Evolutionary conservation across 2,329 filamentous ascomycete genomes (phyloP), one percentile per base, ranked within the genome.

Genomic region (Trichoderma lentiforme): DNA sequence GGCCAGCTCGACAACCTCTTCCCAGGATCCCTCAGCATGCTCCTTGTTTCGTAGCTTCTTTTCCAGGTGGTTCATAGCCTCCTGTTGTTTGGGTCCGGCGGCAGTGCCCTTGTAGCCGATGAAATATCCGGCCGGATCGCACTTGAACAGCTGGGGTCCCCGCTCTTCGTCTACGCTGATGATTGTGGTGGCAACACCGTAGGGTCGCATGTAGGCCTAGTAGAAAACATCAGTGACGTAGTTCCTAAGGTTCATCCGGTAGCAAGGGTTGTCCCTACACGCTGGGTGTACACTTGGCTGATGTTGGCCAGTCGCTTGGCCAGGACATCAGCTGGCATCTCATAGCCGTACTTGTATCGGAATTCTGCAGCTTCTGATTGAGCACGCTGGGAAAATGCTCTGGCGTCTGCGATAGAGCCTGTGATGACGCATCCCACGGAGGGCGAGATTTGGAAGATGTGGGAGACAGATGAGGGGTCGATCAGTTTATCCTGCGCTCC

Each of bases 1-100:
- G 72, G 93, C 96, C 78, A 98, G 88, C 87, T 99, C 96, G 64
- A 99, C 95, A 63, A 99, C 96, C 73, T 99, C 96, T 83, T 97
- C 93, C 96, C 96, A 99, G 80, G 86, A 91, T 73, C 96, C 96
- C 72, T 96, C 92, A 43, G 95, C 96, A 78, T 89, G 87, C 79
- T 98, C 95, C 90, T 98, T 98, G 91, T 97, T 98, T 87, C 98
- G 97, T 83, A 99, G 90, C 89, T 98, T 98, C 91, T 98, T 98
- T 89, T 99, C 96, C 72, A 99, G 88, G 83, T 97, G 94, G 84
- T 99, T 99, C 81, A 98, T 90, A 74, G 96, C 96, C 87, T 99
- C 96, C 83, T 99, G 96, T 83, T 98, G 95, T 86, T 99, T 99
- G 70, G 96, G 96, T 6, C 96, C 96, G 8, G 96, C 97, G 68